These are phyloP conservation scores for Coffea canephora DNA, from an alignment of 257 asterid genomes.

Conservation along the genomic window DNA sequence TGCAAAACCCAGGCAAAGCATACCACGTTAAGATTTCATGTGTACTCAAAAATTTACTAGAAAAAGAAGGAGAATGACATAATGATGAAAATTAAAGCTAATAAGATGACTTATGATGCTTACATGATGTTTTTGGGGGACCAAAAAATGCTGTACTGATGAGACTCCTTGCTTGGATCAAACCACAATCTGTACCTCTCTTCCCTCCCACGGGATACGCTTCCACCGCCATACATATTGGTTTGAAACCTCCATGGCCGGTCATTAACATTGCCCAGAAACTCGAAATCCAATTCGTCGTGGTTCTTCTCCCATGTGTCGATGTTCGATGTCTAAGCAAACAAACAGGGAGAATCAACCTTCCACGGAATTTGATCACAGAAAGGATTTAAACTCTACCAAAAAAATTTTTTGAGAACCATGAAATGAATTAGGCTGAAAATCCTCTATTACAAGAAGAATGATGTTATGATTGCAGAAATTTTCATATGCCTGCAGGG, in stretches of 20 bases:
- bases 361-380: neutral
- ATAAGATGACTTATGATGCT: neutral
- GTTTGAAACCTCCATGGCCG: constrained; percentile 93
- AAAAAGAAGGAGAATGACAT: neutral
- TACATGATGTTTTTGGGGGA: constrained; percentile 69
- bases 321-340: constrained; percentile 68
- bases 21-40: neutral
- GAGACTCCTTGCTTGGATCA: constrained; percentile 75
- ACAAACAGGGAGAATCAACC: neutral
- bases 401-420: too few relatives aligned
- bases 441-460: neutral
- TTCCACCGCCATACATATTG: constrained; percentile 84
- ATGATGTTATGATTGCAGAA: neutral
- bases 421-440: neutral
- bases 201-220: constrained; percentile 83
- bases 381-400: too few relatives aligned
- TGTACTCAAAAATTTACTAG: neutral
- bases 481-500: neutral
- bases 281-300: constrained; percentile 88
- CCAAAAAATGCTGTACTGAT: constrained; percentile 88
- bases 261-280: constrained; percentile 71
- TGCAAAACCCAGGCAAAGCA: neutral
- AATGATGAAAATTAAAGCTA: neutral
- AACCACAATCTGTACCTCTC: constrained; percentile 91
- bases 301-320: constrained; percentile 91